Base-by-base conservation (phyloP, 2,329 filamentous ascomycete genomes). In the Periconia digitata region DNA sequence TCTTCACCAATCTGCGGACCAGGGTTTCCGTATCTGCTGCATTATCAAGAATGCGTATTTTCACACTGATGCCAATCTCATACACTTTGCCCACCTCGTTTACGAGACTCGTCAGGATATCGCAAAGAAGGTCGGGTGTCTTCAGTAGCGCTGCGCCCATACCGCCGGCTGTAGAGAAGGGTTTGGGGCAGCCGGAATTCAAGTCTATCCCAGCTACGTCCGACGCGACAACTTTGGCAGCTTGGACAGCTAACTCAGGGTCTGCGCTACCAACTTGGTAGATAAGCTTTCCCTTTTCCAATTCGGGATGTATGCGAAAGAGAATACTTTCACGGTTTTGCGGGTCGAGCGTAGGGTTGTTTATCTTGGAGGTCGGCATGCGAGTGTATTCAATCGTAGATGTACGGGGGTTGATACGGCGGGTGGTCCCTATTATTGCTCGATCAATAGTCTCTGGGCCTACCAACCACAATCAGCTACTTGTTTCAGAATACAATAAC, bases 101-200 rank as follows among this genome's bases (percentile, higher is more conserved):
- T 2, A 97, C 92, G 8, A 99, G 78, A 0, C 89, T 85, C 52
- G 87, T 85, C 7, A 99, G 79, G 55, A 99, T 99, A 0, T 85
- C 81, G 60, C 85, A 87, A 1, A 99, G 81, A 62, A 83, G 85
- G 56, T 97, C 92, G 0, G 94, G 92, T 0, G 87, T 92, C 59
- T 83, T 84, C 15, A 99, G 81, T 17, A 99, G 80, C 1, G 92
- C 92, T 0, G 94, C 94, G 41, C 94, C 94, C 94, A 99, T 99
- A 41, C 94, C 94, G 51, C 91, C 91, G 54, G 82, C 83, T 2
- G 92, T 96, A 64, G 89, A 95, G 73, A 99, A 99, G 0, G 92
- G 89, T 72, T 99, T 99, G 0, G 94, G 94, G 67, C 94, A 99
- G n/a, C 94, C 94, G 0, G 94, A 91, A 70, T 99, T 99, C 53